Base-by-base conservation (phyloP, 768 basidiomycete genomes). In the Amanita phalloides region DNA sequence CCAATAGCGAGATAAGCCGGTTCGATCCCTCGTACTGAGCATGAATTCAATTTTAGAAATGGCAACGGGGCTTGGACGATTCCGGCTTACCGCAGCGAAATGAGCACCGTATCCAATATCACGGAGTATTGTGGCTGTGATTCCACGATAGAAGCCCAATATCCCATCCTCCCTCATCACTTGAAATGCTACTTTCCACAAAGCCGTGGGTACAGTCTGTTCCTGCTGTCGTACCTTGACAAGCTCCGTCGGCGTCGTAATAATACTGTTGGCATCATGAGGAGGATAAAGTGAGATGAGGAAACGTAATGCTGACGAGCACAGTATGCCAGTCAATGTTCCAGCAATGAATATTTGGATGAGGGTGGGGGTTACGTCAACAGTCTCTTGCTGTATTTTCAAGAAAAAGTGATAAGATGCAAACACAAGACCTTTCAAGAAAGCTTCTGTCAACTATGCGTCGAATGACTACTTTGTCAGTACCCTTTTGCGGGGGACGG, bases 51-150 rank as follows among this genome's bases (percentile, higher is more conserved):
- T 28, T 6, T 30, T 30, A 30, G 30, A 30, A 9, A 30, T 30
- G 1, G 30, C 30, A 30, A 26, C 30, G 37, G n/a, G 46, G 21
- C 20, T n/a, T 49, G 30, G 6, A 35, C 2, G 6, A 3, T 21
- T 36, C 8, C 1, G n/a, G 71, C 81, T 57, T 58, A 86, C 86
- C 56, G 83, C 76, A 51, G 75, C 70, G 63, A 95, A 96, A 66
- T 96, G 95, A 1, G 85, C 80, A 7, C 91, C 93, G 60, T 87
- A 95, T 1, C 84, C 90, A 7, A 75, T 70, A 63, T 95, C 92
- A 36, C 93, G 70, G 35, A 91, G 61, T 1, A 82, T 81, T 0
- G 90, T 94, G 0, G 81, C 76, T 1, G 74, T 69, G 43, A 87
- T 68, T 0, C 93, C 93, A 4, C 91, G 79, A 64, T 86, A 95